Evolutionary conservation across 2,329 filamentous ascomycete species (phyloP), one percentile per base, ranked within the genome.

Genomic region (Hirsutella rhossiliensis): DNA sequence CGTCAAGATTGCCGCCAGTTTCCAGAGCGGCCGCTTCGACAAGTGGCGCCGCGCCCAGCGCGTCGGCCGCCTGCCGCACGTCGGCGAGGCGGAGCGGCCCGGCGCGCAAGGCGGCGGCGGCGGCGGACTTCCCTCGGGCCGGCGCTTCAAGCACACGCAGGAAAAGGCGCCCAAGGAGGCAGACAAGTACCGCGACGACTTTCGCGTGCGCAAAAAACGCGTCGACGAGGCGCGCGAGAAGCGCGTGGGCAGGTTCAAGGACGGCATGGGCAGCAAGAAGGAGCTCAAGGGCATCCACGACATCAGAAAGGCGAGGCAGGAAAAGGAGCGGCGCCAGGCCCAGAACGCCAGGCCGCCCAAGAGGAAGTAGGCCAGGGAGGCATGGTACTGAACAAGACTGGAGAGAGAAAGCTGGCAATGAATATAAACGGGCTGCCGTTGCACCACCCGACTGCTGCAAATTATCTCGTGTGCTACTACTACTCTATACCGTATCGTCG

Each of bases 11-110:
- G 87, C 92, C 1, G 88, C 92, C 39, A 84, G 76, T 47, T 97
- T 98, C 77, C 82, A 90, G 59, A 89, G 83, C 62, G 92, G 94
- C 31, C 82, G 90, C 39, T 98, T 94, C 68, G 89, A 97, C 60
- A 78, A 76, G 51, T 98, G 92, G 94, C 84, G 82, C 62, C 87
- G 84, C 60, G 79, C 83, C 18, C 86, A 97, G 67, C 84, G 87
- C 51, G 71, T 97, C 40, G 79, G 80, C 45, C 76, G 80, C 17
- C 64, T 94, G 58, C 89, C 89, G 11, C 76, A 82, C 38, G 84
- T 89, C 30, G 92, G 94, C 50, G 90, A 97, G 63, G 63, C 74
- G 38, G 92, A 97, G 65, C 72, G 66, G 52, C 62, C 65, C 51
- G 48, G 54, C 43, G 31, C 31, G 45, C 47, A 17, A 47, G 44